These are phyloP conservation scores for Phytopythium litorale DNA, from an alignment of 352 stramenopile species.

Conservation along the genomic window DNA sequence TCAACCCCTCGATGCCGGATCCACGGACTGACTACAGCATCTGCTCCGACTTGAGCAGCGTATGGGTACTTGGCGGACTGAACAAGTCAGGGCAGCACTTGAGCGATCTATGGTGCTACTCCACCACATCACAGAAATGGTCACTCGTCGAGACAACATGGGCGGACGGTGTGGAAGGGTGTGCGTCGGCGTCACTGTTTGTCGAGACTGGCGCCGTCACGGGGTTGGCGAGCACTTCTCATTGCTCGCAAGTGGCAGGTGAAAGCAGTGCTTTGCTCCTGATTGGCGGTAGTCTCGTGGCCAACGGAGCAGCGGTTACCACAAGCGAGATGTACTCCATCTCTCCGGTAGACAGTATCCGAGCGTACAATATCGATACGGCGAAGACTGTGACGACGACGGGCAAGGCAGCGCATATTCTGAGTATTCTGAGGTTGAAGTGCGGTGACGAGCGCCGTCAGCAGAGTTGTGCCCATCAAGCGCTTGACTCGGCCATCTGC, in stretches of 20 bases:
- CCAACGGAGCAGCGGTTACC: constrained; percentile 17
- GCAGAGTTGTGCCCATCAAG: constrained; percentile 44
- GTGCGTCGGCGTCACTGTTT: constrained; percentile 38
- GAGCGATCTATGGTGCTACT: constrained; percentile 80
- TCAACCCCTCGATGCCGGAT: constrained; percentile 43
- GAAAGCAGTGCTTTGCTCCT: constrained; percentile 33
- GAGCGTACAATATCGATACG: constrained; percentile 40
- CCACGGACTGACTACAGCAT: constrained; percentile 67
- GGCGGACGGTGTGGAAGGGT: constrained; percentile 44
- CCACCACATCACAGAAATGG: constrained; percentile 64
- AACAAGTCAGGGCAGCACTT: constrained; percentile 42
- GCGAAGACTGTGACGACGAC: constrained; percentile 47
- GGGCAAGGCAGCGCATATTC: constrained; percentile 49
- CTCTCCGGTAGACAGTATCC: constrained; percentile 22
- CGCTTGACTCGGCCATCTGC: constrained; percentile 65
- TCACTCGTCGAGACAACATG: constrained; percentile 42
- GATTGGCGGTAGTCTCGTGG: constrained; percentile 32
- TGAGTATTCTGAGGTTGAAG: constrained; percentile 45
- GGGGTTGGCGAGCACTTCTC: constrained; percentile 31
- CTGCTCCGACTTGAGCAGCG: constrained; percentile 66
- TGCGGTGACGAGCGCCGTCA: constrained; percentile 21
- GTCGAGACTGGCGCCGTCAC: constrained; percentile 39
- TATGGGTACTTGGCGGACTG: constrained; percentile 77
- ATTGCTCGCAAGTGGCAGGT: constrained; percentile 20
- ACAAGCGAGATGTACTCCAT: constrained; percentile 32